Conservation (phyloP, 73 alveolate species). For the Paramecium sexaurelia region DNA sequence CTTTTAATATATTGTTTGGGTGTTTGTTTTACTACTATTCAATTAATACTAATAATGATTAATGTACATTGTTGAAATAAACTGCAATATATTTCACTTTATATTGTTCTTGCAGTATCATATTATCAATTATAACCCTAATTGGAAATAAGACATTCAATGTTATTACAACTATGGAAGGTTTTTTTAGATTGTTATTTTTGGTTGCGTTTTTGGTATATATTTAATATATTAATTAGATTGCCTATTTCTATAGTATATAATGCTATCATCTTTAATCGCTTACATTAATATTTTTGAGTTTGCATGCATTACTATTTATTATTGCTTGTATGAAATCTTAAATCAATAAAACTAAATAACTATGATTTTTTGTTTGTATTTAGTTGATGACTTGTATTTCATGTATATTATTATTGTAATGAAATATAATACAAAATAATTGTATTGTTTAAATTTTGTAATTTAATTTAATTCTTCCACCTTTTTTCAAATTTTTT, state of each 20-base stretch:
- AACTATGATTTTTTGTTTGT: neutral
- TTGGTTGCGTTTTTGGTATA: conserved; percentile 11
- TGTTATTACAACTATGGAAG: neutral
- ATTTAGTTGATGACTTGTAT: neutral
- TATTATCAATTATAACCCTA: neutral
- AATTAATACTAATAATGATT: neutral
- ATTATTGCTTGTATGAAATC: conserved; percentile 9
- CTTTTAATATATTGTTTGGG: neutral
- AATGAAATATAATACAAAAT: neutral
- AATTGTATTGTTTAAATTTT: neutral
- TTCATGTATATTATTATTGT: neutral
- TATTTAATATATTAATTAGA: neutral
- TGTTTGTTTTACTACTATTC: neutral
- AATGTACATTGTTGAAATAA: neutral
- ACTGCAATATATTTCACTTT: neutral
- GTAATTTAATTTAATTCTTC: neutral
- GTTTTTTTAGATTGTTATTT: neutral
- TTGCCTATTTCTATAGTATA: neutral
- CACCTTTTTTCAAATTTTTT: neutral
- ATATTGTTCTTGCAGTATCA: neutral
- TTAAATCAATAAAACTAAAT: conserved; percentile 13
- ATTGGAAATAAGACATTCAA: neutral
- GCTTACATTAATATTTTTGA: neutral
- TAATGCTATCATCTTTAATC: conserved; percentile 27
- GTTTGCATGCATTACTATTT: neutral